phyloP scores from a whole-genome alignment of 306 rosid genomes.

The Corylus avellana region DNA sequence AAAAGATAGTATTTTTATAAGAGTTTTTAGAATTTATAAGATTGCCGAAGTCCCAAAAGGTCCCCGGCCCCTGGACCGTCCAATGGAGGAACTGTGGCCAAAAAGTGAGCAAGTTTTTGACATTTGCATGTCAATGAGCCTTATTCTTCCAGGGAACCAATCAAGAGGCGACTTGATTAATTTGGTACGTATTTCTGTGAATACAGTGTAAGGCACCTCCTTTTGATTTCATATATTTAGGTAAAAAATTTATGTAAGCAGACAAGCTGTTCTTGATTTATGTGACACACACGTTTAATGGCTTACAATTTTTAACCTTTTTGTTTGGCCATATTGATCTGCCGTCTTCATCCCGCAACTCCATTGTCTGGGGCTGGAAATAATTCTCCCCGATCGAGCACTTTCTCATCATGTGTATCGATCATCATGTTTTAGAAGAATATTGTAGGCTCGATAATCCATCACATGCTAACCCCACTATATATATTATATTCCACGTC shows the following conservation, averaged over 20 bases:
- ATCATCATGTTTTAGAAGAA: background rate
- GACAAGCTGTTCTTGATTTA: background rate
- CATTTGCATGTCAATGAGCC: background rate
- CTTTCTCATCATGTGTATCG: too few species aligned
- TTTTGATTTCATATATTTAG: background rate
- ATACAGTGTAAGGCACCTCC: background rate
- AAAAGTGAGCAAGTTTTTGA: background rate
- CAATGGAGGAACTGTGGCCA: background rate
- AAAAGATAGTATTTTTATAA: too few species aligned
- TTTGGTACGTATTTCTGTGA: background rate
- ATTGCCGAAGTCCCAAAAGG: too few species aligned
- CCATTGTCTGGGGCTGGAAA: slow-evolving; percentile 1
- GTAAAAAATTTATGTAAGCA: background rate
- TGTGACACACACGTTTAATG: background rate
- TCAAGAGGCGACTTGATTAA: background rate
- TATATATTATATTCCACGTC: too few species aligned
- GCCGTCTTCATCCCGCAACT: background rate
- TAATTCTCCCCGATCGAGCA: background rate
- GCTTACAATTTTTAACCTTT: background rate
- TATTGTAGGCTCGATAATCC: background rate
- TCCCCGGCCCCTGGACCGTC: too few species aligned
- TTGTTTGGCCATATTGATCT: background rate
- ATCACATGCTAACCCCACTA: background rate
- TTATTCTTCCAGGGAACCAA: background rate
- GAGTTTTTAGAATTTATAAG: too few species aligned